These are phyloP conservation scores for Microstegium vimineum DNA, from an alignment of 176 grass and related monocot species.

Conservation along the genomic window DNA sequence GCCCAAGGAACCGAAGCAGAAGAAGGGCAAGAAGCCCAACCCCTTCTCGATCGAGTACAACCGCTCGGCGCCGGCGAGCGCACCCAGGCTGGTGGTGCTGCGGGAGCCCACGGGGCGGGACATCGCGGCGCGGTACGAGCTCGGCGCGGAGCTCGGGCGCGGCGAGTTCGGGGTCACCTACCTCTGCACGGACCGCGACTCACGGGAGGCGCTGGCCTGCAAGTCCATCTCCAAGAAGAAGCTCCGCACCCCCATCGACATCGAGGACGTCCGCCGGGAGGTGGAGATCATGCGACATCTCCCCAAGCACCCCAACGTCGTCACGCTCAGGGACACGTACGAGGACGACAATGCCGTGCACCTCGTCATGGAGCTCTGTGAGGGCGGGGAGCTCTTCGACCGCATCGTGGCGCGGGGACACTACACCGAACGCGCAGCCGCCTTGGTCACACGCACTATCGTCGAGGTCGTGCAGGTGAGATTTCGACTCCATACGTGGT, in stretches of 20 bases:
- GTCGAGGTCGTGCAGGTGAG: slow-evolving; percentile 90
- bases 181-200: slow-evolving; percentile 68
- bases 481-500: neutral
- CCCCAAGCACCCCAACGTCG: slow-evolving; percentile 70
- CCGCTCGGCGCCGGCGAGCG: slow-evolving; percentile 26
- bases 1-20: slow-evolving; percentile 45
- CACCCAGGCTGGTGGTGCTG: slow-evolving; percentile 41
- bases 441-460: slow-evolving; percentile 62
- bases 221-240: slow-evolving; percentile 97
- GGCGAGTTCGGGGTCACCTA: slow-evolving; percentile 93
- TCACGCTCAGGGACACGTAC: slow-evolving; percentile 74
- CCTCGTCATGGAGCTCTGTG: slow-evolving; percentile 90
- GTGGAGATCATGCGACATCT: slow-evolving; percentile 81
- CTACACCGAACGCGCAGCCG: slow-evolving; percentile 73
- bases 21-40: slow-evolving; percentile 72
- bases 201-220: slow-evolving; percentile 51
- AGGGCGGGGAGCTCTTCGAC: slow-evolving; percentile 87
- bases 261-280: slow-evolving; percentile 84
- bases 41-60: slow-evolving; percentile 89
- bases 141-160: slow-evolving; percentile 73
- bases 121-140: slow-evolving; percentile 64
- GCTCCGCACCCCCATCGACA: slow-evolving; percentile 68
- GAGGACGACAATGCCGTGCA: slow-evolving; percentile 83
- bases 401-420: slow-evolving; percentile 69
- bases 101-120: slow-evolving; percentile 54